These are phyloP conservation scores for Botrytis squamosa DNA, from an alignment of 2,329 filamentous ascomycete genomes.

Conservation along the genomic window DNA sequence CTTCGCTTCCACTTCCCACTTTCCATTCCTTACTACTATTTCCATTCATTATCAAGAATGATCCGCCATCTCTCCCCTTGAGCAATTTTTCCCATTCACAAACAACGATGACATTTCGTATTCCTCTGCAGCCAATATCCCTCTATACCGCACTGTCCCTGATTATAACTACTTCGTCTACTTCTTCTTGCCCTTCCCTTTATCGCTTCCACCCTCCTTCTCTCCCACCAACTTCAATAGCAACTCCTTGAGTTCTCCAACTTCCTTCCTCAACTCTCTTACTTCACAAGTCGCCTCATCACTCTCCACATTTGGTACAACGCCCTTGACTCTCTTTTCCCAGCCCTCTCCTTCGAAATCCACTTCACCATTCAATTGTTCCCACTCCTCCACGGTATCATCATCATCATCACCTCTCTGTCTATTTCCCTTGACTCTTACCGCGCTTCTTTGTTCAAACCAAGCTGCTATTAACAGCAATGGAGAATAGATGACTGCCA, in stretches of 20 bases:
- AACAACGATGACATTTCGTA: background rate
- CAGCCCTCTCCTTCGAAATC: slow-evolving; percentile 85
- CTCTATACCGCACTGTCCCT: background rate
- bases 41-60: background rate
- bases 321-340: slow-evolving; percentile 74
- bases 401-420: slow-evolving; percentile 83
- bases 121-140: background rate
- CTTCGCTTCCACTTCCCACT: background rate
- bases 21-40: background rate
- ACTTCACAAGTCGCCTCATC: slow-evolving; percentile 75
- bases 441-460: slow-evolving; percentile 65
- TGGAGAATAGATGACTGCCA: slow-evolving; percentile 82
- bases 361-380: slow-evolving; percentile 69
- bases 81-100: background rate
- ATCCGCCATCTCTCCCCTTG: background rate
- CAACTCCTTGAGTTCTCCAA: slow-evolving; percentile 53
- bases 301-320: slow-evolving; percentile 77
- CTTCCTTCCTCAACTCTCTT: slow-evolving; percentile 55
- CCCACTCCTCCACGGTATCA: slow-evolving; percentile 88
- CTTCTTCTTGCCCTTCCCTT: background rate
- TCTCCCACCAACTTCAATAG: slow-evolving; percentile 31
- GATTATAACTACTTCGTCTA: background rate
- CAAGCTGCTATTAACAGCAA: slow-evolving; percentile 75
- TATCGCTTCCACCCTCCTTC: slow-evolving; percentile 17
- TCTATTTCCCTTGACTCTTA: slow-evolving; percentile 69